Base-by-base conservation (phyloP, 192 early-diverging fungal genomes). In the Haplosporangium gracile region DNA sequence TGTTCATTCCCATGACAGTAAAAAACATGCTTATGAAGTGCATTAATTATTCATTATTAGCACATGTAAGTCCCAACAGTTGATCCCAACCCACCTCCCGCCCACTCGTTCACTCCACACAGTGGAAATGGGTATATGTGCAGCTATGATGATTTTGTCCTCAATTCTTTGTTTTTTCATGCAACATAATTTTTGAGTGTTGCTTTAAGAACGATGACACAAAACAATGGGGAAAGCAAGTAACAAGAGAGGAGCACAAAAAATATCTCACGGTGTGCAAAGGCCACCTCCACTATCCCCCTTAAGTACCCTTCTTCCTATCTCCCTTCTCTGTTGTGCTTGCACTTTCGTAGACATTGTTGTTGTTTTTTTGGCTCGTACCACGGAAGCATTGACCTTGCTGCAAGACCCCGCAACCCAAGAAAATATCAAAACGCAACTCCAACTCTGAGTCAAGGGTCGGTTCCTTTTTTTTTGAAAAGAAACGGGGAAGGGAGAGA, bases 221-320 rank as follows among this genome's bases (percentile, higher is more conserved):
- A 6, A 4, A 40, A 74, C 45, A 53, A 20, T 57, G 73, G 49
- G 32, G 13, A 34, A 20, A 29, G 34, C 45, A 51, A 20, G 32
- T 10, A 42, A 26, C 18, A 15, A 22, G 42, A 73, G n/a, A 57
- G 26, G n/a, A 36, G 3, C 13, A 65, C 43, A 76, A 76, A 53
- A 78, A 79, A 79, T 47, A 72, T 79, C 78, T 47, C 78, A 79
- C 78, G 36, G 63, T 16, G 72, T 75, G 79, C 68, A 65, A 74
- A 42, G 60, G 38, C 73, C 74, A 51, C 71, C 43, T 51, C 20
- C 47, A 20, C 4, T 16, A 2, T 51, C 3, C 49, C 5, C 49
- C 40, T 2, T 29, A 39, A 69, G 0, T 69, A 2, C 13, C 34
- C 15, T 69, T 69, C 18, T 69, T 34, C 11, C 22, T 69, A 29